These are phyloP conservation scores for Phytophthora foliorum DNA, from an alignment of 352 stramenopile species.

Conservation along the genomic window DNA sequence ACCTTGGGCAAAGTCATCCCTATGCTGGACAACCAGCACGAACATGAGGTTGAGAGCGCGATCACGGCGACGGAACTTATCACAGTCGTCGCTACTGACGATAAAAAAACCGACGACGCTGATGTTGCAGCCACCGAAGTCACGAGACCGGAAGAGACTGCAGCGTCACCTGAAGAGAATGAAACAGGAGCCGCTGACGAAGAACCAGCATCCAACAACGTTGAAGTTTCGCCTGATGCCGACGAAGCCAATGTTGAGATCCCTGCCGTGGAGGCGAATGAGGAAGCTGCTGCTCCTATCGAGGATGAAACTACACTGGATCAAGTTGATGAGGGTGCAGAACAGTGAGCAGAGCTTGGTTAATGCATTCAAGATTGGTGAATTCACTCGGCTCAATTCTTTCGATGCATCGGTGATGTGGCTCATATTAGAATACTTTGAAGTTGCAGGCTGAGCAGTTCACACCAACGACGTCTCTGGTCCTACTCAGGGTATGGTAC, in stretches of 20 bases:
- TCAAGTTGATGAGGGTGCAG: background rate
- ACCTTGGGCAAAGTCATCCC: conserved; percentile 25
- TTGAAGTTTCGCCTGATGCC: conserved; percentile 3
- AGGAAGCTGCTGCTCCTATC: conserved; percentile 1
- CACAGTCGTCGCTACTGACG: background rate
- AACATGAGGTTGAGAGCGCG: conserved; percentile 17
- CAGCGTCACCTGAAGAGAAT: background rate
- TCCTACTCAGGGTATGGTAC: conserved; percentile 27
- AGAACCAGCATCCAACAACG: background rate
- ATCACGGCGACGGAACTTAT: conserved; percentile 34
- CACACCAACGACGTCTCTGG: conserved; percentile 1
- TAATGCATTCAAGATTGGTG: conserved; percentile 1
- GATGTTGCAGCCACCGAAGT: background rate
- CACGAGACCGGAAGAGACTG: conserved; percentile 13
- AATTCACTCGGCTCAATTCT: background rate
- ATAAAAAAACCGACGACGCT: conserved; percentile 12
- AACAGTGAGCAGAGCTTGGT: background rate
- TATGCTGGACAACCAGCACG: conserved; percentile 10
- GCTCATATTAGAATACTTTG: conserved; percentile 26
- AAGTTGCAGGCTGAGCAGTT: conserved; percentile 10
- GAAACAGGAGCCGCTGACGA: background rate
- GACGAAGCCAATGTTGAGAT: background rate
- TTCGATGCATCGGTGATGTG: conserved; percentile 4
- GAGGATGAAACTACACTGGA: background rate
- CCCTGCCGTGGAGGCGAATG: background rate